Percentiles rank a stretch among this genome's conserved stretches.
These are phyloP conservation scores for Phaeophleospora eucalypticola DNA, from an alignment of 2,329 filamentous ascomycete genomes.

Conservation along the genomic window DNA sequence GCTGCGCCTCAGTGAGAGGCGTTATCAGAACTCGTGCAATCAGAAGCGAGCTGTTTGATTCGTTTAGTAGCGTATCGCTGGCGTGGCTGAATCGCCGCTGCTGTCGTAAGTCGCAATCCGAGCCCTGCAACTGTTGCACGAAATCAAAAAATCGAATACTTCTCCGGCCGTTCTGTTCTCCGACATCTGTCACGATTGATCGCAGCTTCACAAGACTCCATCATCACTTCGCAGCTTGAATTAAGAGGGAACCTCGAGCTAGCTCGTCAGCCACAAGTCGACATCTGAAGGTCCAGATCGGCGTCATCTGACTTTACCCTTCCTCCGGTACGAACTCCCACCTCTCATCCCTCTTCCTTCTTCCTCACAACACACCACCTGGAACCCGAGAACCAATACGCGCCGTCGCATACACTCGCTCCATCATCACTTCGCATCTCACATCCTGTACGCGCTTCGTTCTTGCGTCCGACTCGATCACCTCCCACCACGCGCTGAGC, in stretches of 20 bases:
- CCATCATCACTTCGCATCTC: not conserved
- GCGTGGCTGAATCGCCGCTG: not conserved
- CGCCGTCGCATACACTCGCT: not conserved
- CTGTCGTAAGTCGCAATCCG: not conserved
- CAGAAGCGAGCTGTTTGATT: not conserved
- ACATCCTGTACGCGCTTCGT: not conserved
- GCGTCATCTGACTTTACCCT: not conserved
- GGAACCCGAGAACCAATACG: no score
- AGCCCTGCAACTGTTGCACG: no score
- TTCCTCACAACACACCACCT: not conserved
- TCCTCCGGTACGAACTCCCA: not conserved
- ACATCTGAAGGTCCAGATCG: not conserved
- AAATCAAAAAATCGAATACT: no score
- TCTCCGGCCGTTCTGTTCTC: no score
- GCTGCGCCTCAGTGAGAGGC: not conserved
- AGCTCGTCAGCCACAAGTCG: not conserved
- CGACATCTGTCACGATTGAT: no score
- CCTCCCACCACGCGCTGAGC: not conserved
- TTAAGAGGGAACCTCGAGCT: no score
- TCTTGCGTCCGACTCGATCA: not conserved
- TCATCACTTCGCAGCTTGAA: no score
- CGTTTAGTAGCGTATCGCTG: constrained; percentile 1
- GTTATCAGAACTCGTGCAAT: not conserved
- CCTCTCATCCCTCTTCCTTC: not conserved
- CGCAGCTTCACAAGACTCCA: no score